phyloP scores from a whole-genome alignment of 371 early-diverging fungal species.

The Syncephalastrum racemosum region DNA sequence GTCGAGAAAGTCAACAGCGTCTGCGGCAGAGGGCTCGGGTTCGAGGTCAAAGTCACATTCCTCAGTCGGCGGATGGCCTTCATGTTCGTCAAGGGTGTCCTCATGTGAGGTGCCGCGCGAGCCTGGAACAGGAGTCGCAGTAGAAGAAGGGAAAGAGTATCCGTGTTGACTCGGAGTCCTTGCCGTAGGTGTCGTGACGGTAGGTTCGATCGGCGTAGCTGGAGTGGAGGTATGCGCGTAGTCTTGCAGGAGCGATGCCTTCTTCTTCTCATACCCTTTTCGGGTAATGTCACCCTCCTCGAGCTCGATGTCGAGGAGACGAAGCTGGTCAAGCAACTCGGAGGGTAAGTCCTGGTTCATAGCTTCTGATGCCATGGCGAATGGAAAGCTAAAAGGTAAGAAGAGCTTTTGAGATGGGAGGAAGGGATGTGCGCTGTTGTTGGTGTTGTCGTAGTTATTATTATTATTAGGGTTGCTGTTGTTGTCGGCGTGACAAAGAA shows the following conservation, averaged over 20 bases:
- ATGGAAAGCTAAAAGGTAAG: too few relatives aligned
- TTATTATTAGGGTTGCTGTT: too few relatives aligned
- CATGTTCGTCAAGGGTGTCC: constrained; percentile 3
- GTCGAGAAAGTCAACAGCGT: constrained; percentile 37
- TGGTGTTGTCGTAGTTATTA: too few relatives aligned
- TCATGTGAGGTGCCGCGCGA: background rate
- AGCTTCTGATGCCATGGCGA: constrained; percentile 26
- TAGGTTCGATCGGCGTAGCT: too few relatives aligned
- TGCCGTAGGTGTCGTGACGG: too few relatives aligned
- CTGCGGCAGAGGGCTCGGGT: constrained; percentile 39
- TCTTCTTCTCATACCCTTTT: constrained; percentile 70
- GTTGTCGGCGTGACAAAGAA: too few relatives aligned
- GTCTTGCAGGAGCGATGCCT: constrained; percentile 40
- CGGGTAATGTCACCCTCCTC: constrained; percentile 71
- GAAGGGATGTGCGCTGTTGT: too few relatives aligned
- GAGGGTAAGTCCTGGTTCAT: constrained; percentile 38
- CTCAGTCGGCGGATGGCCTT: background rate
- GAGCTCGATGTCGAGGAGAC: constrained; percentile 57
- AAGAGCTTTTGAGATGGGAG: too few relatives aligned
- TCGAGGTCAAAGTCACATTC: constrained; percentile 16
- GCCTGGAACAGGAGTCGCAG: background rate
- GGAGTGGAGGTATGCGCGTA: constrained; percentile 1
- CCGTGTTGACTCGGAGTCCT: too few relatives aligned
- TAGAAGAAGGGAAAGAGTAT: background rate
- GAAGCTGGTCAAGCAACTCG: constrained; percentile 51